Evolutionary conservation across 257 asterid genomes (phyloP).

Genomic region (Przewalskia tangutica): DNA sequence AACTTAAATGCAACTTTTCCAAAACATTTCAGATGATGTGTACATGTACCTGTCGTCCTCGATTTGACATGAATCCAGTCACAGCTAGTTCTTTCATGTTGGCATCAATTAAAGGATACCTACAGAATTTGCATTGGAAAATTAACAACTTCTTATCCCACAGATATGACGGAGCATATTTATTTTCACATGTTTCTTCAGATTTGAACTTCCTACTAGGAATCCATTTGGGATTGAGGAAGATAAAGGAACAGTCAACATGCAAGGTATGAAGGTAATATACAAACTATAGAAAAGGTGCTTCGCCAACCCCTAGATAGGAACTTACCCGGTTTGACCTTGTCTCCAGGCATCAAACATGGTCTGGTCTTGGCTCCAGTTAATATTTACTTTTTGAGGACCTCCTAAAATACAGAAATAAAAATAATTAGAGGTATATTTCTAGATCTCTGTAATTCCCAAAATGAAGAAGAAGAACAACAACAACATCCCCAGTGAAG

Average conservation of each 20-base stretch:
- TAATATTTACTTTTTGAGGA: slow-evolving; percentile 44
- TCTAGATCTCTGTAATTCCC: neutral
- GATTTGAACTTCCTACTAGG: neutral
- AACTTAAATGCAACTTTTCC: neutral
- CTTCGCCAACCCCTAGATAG: neutral
- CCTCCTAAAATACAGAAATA: slow-evolving; percentile 45
- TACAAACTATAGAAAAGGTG: neutral
- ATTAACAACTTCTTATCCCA: neutral
- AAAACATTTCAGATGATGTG: neutral
- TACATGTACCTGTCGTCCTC: slow-evolving; percentile 75
- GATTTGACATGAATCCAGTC: slow-evolving; percentile 97
- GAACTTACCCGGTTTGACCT: slow-evolving; percentile 71
- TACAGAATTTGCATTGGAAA: slow-evolving; percentile 6
- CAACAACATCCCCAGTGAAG: neutral
- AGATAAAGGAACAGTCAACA: neutral
- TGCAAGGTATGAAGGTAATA: neutral
- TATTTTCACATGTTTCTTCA: neutral
- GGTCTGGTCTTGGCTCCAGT: slow-evolving; percentile 66
- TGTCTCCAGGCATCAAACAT: slow-evolving; percentile 76
- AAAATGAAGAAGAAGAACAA: neutral
- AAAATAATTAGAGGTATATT: neutral
- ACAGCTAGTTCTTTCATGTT: slow-evolving; percentile 72
- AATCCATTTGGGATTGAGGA: neutral
- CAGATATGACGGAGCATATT: neutral
- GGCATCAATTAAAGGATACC: slow-evolving; percentile 94